Evolutionary conservation across 139 green algal species (phyloP).

Genomic region (Coelastrella sp.): DNA sequence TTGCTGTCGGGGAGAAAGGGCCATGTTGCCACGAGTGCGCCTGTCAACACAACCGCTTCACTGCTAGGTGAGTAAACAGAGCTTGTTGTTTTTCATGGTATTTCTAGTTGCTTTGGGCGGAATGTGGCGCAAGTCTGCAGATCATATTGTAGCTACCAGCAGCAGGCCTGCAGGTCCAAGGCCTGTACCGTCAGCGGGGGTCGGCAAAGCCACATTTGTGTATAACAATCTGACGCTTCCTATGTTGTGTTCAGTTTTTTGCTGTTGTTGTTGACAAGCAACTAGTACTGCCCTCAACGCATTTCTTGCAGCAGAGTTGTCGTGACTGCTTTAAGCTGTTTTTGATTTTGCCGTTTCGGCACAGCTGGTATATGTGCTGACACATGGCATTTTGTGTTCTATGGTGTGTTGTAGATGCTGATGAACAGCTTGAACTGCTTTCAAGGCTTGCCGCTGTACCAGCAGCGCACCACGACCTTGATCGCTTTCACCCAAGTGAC

Average conservation of each 20-base stretch:
- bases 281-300: neutral
- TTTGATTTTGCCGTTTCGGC: neutral
- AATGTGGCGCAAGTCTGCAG: no score
- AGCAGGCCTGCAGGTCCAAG: neutral
- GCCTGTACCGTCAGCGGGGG: neutral
- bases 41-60: neutral
- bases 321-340: no score
- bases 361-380: neutral
- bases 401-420: neutral
- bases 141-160: neutral
- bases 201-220: neutral
- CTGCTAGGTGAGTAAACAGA: constrained; percentile 12
- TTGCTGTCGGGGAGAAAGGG: no score
- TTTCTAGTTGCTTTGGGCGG: no score
- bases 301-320: no score
- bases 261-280: neutral
- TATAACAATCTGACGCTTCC: neutral
- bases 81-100: no score
- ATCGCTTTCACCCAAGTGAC: neutral
- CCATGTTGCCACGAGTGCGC: neutral
- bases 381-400: neutral
- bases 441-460: neutral
- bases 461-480: neutral
- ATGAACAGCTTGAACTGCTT: neutral
- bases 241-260: neutral